A percentile compares a stretch with the other conserved stretches of the same genome.
phyloP scores from a whole-genome alignment of 2,329 filamentous ascomycete species.

The Clonostachys sp. region DNA sequence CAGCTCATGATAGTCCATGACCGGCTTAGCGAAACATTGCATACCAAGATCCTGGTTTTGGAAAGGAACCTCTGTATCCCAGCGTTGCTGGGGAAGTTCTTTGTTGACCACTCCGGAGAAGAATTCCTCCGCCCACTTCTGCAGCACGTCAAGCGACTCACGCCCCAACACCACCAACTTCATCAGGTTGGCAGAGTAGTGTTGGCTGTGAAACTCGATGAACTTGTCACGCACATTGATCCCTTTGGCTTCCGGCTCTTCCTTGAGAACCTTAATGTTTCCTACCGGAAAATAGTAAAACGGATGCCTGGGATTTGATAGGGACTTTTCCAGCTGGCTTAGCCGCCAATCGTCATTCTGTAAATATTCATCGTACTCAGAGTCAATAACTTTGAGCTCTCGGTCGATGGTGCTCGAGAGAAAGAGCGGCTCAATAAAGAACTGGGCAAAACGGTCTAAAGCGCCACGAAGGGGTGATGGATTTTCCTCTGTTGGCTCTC shows the following conservation, averaged over 20 bases:
- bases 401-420: conserved; percentile 79
- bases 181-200: conserved; percentile 93
- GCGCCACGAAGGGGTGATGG: conserved; percentile 68
- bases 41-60: conserved; percentile 47
- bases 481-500: conserved; percentile 49
- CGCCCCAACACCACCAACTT: conserved; percentile 83
- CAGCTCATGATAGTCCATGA: conserved; percentile 79
- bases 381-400: conserved; percentile 85
- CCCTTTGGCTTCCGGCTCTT: conserved; percentile 70
- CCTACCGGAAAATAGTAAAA: conserved; percentile 91
- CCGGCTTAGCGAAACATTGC: conserved; percentile 83
- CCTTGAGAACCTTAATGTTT: conserved; percentile 81
- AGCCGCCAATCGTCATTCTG: conserved; percentile 90
- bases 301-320: conserved; percentile 84
- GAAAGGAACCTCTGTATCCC: conserved; percentile 47
- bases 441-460: conserved; percentile 87
- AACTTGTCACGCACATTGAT: conserved; percentile 87
- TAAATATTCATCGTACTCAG: conserved; percentile 96
- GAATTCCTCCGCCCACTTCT: conserved; percentile 78
- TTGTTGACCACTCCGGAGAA: conserved; percentile 83
- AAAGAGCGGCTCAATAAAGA: conserved; percentile 87
- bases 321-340: conserved; percentile 80
- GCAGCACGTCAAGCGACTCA: conserved; percentile 75
- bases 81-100: conserved; percentile 58
- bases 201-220: conserved; percentile 82